A percentile compares a stretch with the other conserved stretches of the same genome.
Evolutionary conservation across 225 moss, liverwort and hornwort species (phyloP).

Genomic region (Marchantia polymorpha): DNA sequence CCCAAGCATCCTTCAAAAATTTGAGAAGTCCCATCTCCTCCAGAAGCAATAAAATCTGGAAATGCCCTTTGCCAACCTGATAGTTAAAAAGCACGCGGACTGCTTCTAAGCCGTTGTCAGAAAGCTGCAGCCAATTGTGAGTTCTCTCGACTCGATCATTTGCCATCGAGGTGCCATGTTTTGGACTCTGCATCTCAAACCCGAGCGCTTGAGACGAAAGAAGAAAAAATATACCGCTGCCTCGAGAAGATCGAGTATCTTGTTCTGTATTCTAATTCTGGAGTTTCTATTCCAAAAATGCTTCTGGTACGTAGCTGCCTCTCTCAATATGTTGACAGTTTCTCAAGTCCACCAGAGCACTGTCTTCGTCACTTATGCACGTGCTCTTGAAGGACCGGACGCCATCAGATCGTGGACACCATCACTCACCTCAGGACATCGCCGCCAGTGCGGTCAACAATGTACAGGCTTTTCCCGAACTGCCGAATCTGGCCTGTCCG

Average conservation of each 20-base stretch:
- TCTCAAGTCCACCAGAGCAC: too few species aligned
- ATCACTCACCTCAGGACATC: not conserved
- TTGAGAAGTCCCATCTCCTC: slow-evolving; percentile 2
- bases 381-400: not conserved
- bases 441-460: not conserved
- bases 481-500: not conserved
- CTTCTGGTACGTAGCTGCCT: too few species aligned
- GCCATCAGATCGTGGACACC: not conserved
- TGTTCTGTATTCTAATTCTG: too few species aligned
- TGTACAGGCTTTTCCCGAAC: too few species aligned
- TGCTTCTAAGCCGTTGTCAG: not conserved
- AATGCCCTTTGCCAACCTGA: not conserved
- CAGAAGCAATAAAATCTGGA: not conserved
- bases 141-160: not conserved
- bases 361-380: too few species aligned
- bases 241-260: too few species aligned
- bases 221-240: not conserved
- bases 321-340: too few species aligned
- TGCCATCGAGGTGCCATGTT: not conserved
- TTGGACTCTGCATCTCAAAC: not conserved
- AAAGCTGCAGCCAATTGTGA: not conserved
- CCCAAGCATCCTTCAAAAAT: slow-evolving; percentile 4
- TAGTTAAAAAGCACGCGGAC: not conserved
- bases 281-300: too few species aligned
- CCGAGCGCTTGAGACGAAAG: not conserved